phyloP scores from a whole-genome alignment of 2,329 filamentous ascomycete species.

The Lomentospora prolificans region DNA sequence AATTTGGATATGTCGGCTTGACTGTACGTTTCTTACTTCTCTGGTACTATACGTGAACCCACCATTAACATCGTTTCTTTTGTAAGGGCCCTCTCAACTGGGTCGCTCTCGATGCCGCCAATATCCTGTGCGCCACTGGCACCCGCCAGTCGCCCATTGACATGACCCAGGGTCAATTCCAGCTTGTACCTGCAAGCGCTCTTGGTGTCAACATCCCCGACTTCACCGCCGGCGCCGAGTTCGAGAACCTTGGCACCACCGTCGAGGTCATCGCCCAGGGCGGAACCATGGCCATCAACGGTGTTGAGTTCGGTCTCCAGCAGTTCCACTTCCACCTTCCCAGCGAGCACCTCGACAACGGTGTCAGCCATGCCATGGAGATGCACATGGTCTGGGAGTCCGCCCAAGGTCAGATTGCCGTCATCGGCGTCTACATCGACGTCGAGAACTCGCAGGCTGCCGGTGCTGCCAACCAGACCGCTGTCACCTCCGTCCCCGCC shows the following conservation, averaged over 20 bases:
- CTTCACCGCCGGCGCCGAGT: slow-evolving; percentile 26
- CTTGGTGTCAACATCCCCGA: slow-evolving; percentile 20
- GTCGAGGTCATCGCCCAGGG: slow-evolving; percentile 31
- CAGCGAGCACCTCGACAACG: slow-evolving; percentile 44
- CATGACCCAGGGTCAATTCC: slow-evolving; percentile 19
- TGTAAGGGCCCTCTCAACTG: slow-evolving; percentile 48
- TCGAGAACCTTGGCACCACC: slow-evolving; percentile 43
- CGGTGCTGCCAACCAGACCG: not conserved
- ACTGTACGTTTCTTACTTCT: slow-evolving; percentile 18
- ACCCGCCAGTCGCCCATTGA: slow-evolving; percentile 49
- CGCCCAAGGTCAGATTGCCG: slow-evolving; percentile 24
- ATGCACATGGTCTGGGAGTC: slow-evolving; percentile 31
- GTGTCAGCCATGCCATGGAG: slow-evolving; percentile 29
- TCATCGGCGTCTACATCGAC: slow-evolving; percentile 34
- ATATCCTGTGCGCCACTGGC: slow-evolving; percentile 37
- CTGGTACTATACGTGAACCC: not conserved
- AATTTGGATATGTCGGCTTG: slow-evolving; percentile 26
- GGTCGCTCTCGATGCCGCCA: slow-evolving; percentile 34
- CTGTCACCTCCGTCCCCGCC: not conserved
- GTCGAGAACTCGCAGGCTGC: slow-evolving; percentile 18
- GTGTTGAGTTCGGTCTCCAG: slow-evolving; percentile 30
- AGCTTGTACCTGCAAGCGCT: slow-evolving; percentile 14
- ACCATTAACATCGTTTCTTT: not conserved
- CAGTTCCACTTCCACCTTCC: slow-evolving; percentile 55
- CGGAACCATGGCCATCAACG: slow-evolving; percentile 31